Conservation (phyloP, 2,329 filamentous ascomycete genomes). For the Ceratocystis alfenasii region DNA sequence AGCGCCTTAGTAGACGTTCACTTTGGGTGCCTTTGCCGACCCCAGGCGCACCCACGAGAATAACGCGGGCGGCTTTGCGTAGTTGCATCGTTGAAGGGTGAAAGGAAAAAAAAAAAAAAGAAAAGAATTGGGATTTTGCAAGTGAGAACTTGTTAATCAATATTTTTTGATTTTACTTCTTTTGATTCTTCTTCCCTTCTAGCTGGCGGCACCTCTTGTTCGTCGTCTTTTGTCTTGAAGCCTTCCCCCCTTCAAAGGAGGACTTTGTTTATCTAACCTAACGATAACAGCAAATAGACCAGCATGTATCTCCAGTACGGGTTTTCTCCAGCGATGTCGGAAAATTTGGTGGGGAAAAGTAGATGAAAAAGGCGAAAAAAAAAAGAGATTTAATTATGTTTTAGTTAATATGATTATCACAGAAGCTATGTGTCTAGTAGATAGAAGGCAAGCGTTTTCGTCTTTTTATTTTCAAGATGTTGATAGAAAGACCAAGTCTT, state of each 20-base stretch:
- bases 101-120: no score
- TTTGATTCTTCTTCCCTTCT: background rate
- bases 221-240: background rate
- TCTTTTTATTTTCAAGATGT: no score
- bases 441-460: no score
- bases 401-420: background rate
- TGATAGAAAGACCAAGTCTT: no score
- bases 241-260: background rate
- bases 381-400: background rate
- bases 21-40: slow-evolving; percentile 96
- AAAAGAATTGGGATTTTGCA: background rate
- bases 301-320: background rate
- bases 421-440: background rate
- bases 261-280: background rate
- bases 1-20: slow-evolving; percentile 72
- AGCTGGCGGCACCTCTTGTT: no score
- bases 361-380: background rate
- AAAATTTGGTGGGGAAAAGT: slow-evolving; percentile 6
- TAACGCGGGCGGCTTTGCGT: slow-evolving; percentile 74
- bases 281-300: slow-evolving; percentile 2
- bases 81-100: slow-evolving; percentile 44
- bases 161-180: background rate
- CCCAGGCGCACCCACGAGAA: slow-evolving; percentile 89
- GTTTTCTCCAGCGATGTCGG: slow-evolving; percentile 10
- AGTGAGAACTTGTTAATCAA: background rate